Percentiles rank a stretch among this genome's conserved stretches.
Evolutionary conservation across 176 grass and related monocot species (phyloP).

Genomic region (bread wheat (Triticum aestivum)): DNA sequence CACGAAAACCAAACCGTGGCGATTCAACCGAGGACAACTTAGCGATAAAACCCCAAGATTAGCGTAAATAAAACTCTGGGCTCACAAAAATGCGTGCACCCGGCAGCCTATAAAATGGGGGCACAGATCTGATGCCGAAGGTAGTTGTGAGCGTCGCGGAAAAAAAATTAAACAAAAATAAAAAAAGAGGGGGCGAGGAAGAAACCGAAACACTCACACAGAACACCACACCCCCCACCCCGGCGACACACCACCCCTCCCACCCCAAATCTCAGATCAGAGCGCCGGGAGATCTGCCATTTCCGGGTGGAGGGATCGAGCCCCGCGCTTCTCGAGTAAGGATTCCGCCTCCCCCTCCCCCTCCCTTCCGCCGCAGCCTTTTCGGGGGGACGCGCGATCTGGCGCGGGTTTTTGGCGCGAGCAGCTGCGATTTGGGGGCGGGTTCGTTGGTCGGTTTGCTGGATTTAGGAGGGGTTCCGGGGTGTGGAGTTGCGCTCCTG

Average conservation of each 20-base stretch:
- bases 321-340: conserved; percentile 6
- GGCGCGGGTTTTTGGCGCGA: not conserved
- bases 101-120: not conserved
- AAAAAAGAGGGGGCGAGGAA: not conserved
- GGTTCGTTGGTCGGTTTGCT: not conserved
- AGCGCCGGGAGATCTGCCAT: conserved; percentile 9
- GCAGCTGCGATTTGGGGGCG: not conserved
- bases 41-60: not conserved
- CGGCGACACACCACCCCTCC: not conserved
- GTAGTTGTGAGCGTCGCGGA: not conserved
- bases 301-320: not conserved
- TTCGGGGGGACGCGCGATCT: conserved; percentile 2
- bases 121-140: not conserved
- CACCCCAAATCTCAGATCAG: conserved; percentile 17
- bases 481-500: not conserved
- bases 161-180: not conserved
- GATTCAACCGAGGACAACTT: not conserved
- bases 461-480: not conserved
- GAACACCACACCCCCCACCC: conserved; percentile 4
- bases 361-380: not conserved
- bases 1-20: not conserved
- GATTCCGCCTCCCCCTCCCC: not conserved
- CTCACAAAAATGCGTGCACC: not conserved
- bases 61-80: not conserved
- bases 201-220: conserved; percentile 23